phyloP scores from a whole-genome alignment of 2,329 filamentous ascomycete genomes.

The Penicillium sp. region DNA sequence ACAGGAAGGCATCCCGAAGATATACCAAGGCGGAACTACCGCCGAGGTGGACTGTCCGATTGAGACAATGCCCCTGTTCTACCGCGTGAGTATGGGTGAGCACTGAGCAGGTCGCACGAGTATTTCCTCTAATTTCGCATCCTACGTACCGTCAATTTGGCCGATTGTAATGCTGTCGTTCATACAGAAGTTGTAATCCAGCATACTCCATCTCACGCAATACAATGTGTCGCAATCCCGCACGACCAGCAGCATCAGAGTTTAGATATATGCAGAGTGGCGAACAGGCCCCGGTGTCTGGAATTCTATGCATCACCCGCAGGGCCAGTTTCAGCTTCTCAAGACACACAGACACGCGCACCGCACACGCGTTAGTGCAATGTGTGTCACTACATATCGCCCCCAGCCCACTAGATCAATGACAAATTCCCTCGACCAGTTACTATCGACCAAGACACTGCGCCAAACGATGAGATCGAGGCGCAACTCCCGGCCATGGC shows the following conservation, averaged over 20 bases:
- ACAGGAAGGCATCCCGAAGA: slow-evolving; percentile 2
- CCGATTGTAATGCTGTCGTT: no score
- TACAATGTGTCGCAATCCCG: no score
- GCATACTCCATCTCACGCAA: no score
- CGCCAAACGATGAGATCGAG: slow-evolving; percentile 11
- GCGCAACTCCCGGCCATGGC: no score
- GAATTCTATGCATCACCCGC: slow-evolving; percentile 4
- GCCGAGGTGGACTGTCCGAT: slow-evolving; percentile 47
- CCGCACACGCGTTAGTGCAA: background rate
- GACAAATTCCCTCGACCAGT: slow-evolving; percentile 1
- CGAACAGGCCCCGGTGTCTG: slow-evolving; percentile 3
- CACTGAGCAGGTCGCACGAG: no score
- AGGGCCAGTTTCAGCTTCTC: slow-evolving; percentile 1
- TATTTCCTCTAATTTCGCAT: no score
- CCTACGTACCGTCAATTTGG: no score
- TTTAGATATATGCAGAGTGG: slow-evolving; percentile 7
- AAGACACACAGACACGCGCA: background rate
- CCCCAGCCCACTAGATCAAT: no score
- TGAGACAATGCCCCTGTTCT: slow-evolving; percentile 50
- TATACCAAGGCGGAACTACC: slow-evolving; percentile 40
- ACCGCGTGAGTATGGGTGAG: slow-evolving; percentile 14
- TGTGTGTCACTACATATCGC: background rate
- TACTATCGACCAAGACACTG: slow-evolving; percentile 4
- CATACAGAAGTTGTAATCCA: no score
- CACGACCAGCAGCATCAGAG: no score